Base-by-base conservation (phyloP, 1,284 basidiomycete genomes). In the Ustilago sp. region DNA sequence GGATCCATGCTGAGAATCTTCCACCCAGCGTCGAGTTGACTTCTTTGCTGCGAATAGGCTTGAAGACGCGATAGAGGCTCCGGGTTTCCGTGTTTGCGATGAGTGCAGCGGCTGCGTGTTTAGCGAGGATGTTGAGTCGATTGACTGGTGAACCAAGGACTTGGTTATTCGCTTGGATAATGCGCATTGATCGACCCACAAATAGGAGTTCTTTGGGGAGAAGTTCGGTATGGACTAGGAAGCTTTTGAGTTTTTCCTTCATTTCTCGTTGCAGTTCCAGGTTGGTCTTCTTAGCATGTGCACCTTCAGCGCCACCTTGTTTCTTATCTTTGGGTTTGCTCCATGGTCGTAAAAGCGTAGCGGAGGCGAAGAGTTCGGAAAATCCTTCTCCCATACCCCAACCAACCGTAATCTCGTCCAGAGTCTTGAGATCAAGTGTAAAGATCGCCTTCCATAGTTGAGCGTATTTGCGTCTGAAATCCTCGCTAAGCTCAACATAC, bases 131-230 rank as follows among this genome's bases (percentile, higher is more conserved):
- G 74, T 83, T 83, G 63, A 83, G 74, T 28, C 82, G 68, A 55
- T 83, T 83, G 13, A 83, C 82, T 3, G 81, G 82, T n/a, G 82
- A 83, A 1, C 80, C 80, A 2, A 83, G 71, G 1, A 75, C 69
- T 59, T 83, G 81, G 43, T 81, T 81, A 68, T 81, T 80, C 41
- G 82, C 80, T 54, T 83, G 82, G 34, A 83, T 74, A 60, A 83
- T 83, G 17, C 82, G 67, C 80, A 82, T 80, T 9, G 66, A 67
- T 17, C 82, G 61, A 5, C 80, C 74, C 3, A 83, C 80, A 62
- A 83, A 83, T 43, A 83, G 77, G 15, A 83, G 68, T 52, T 82
- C 81, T 54, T 82, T 83, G 47, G 82, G 82, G 5, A 83, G 59
- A 17, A 83, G 59, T 56, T 83, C 82, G 36, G 82, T 82, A 48